Conservation (phyloP, 2,329 filamentous ascomycete genomes). For the Mycosphaerella sp. region DNA sequence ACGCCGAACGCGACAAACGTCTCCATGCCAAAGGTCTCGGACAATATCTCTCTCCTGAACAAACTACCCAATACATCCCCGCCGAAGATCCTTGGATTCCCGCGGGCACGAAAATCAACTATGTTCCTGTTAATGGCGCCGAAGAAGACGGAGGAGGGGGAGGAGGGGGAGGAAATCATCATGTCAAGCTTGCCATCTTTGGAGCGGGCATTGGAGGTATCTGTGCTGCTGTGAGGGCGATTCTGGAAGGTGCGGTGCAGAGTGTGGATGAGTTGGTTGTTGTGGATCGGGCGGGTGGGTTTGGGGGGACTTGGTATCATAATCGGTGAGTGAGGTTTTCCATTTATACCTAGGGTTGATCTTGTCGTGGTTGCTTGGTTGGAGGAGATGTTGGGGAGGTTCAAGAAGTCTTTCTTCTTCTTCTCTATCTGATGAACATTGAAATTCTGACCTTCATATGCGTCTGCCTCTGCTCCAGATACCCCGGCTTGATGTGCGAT, state of each 20-base stretch:
- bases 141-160: conserved; percentile 10
- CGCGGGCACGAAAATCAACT: conserved; percentile 15
- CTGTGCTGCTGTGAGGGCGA: conserved; percentile 36
- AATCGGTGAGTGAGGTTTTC: conserved; percentile 26
- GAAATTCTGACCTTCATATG: too few species aligned
- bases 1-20: conserved; percentile 26
- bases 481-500: conserved; percentile 49
- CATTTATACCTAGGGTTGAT: too few species aligned
- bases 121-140: not conserved
- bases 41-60: conserved; percentile 27
- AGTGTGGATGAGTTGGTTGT: conserved; percentile 35
- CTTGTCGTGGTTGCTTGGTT: too few species aligned
- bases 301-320: conserved; percentile 47
- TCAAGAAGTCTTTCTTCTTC: too few species aligned
- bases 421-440: too few species aligned
- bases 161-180: not conserved
- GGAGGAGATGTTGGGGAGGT: not conserved
- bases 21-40: conserved; percentile 12
- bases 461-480: conserved; percentile 18
- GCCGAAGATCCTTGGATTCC: conserved; percentile 29
- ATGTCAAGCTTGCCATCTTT: conserved; percentile 31
- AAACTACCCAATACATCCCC: conserved; percentile 23
- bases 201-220: conserved; percentile 43
- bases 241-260: conserved; percentile 33
- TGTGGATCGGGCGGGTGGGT: conserved; percentile 43